These are phyloP conservation scores for Serendipita sp. DNA, from an alignment of 768 basidiomycete species.

Conservation along the genomic window DNA sequence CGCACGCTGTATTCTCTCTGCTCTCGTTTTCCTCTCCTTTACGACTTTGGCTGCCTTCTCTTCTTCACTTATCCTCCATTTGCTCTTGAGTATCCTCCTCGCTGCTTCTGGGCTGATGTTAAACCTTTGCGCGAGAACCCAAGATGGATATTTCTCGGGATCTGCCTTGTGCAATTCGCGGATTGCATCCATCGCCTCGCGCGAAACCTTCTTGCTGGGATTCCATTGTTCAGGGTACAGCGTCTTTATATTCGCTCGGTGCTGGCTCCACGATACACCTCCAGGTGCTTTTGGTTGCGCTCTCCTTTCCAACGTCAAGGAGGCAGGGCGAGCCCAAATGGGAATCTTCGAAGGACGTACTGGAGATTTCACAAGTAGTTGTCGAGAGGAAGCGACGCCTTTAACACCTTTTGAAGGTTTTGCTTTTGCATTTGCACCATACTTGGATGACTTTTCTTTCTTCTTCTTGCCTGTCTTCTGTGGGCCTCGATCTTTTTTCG, in stretches of 20 bases:
- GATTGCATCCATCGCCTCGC: constrained; percentile 71
- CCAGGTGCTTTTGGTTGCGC: not conserved
- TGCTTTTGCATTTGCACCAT: not conserved
- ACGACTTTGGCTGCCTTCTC: constrained; percentile 21
- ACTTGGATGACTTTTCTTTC: not conserved
- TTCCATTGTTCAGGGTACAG: constrained; percentile 30
- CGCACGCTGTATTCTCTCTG: constrained; percentile 8
- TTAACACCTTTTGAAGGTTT: not conserved
- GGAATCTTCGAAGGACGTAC: not conserved
- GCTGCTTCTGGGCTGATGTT: constrained; percentile 70
- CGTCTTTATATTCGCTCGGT: not conserved
- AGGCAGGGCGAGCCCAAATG: not conserved
- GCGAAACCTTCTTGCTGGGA: constrained; percentile 64
- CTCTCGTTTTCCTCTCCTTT: constrained; percentile 14
- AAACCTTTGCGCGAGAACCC: constrained; percentile 59
- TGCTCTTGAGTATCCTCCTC: constrained; percentile 59
- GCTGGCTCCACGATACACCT: not conserved
- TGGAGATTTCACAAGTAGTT: not conserved
- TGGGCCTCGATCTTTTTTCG: not conserved
- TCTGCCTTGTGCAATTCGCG: constrained; percentile 50
- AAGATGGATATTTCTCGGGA: constrained; percentile 45
- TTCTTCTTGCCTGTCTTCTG: not conserved
- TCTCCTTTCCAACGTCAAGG: not conserved
- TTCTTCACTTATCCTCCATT: constrained; percentile 40
- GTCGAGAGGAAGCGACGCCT: not conserved